A percentile compares a stretch with the other conserved stretches of the same genome.
These are phyloP conservation scores for Populus ilicifolia DNA, from an alignment of 345 rosid genomes.

Conservation along the genomic window DNA sequence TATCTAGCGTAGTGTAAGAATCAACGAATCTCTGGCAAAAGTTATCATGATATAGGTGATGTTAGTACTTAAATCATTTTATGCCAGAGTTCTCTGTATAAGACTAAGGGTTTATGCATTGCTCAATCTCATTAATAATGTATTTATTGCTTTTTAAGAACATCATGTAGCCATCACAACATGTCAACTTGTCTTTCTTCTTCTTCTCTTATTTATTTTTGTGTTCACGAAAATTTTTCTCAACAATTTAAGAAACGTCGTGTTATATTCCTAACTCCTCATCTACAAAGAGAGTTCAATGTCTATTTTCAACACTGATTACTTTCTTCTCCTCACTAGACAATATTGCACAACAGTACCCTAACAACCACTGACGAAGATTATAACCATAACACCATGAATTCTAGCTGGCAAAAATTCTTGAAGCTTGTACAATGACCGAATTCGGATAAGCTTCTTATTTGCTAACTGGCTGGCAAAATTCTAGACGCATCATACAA, in stretches of 20 bases:
- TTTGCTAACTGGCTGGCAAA: neutral
- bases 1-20: neutral
- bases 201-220: too few species aligned
- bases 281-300: neutral
- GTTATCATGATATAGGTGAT: neutral
- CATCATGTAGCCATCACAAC: too few species aligned
- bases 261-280: neutral
- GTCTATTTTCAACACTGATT: neutral
- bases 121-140: neutral
- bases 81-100: neutral
- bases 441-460: neutral
- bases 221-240: neutral
- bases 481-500: neutral
- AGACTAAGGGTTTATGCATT: neutral
- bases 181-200: too few species aligned
- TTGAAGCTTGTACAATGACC: neutral
- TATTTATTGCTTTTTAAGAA: neutral
- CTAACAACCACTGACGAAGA: neutral
- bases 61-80: neutral
- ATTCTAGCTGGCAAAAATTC: neutral
- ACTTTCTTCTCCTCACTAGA: neutral
- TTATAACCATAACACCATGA: neutral
- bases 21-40: neutral
- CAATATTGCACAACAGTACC: neutral
- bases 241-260: neutral